Percentiles rank a stretch among this genome's conserved stretches.
These are phyloP conservation scores for Zygnema circumcarinatum DNA, from an alignment of 139 green algal species.

Conservation along the genomic window DNA sequence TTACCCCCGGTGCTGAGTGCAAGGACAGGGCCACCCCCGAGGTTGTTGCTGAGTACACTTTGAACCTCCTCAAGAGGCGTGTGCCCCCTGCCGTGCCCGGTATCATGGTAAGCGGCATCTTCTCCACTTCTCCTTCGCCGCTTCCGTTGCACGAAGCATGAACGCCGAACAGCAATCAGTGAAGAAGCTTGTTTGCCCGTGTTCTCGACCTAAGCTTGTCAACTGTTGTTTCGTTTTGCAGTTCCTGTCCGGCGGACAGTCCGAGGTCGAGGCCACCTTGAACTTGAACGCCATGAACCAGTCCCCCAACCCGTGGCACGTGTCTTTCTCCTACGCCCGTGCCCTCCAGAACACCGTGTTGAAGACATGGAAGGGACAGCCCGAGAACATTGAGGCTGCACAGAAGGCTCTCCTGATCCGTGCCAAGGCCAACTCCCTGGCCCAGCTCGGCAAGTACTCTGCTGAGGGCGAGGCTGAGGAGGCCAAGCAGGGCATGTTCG, in stretches of 20 bases:
- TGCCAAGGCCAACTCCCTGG: constrained; percentile 92
- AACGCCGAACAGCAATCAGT: too few species aligned
- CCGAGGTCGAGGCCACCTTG: constrained; percentile 97
- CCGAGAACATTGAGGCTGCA: constrained; percentile 82
- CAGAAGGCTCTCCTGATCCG: constrained; percentile 92
- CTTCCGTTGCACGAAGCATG: too few species aligned
- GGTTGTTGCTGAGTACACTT: constrained; percentile 90
- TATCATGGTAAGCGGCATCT: constrained; percentile 83
- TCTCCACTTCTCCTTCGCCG: too few species aligned
- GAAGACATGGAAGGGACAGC: constrained; percentile 82
- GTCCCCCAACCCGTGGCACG: constrained; percentile 98
- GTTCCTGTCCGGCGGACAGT: constrained; percentile 99
- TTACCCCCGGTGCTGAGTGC: constrained; percentile 96
- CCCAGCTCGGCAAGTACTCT: constrained; percentile 97
- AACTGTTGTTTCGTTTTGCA: too few species aligned
- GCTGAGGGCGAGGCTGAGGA: constrained; percentile 66
- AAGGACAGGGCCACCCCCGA: constrained; percentile 75
- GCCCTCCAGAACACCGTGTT: constrained; percentile 85
- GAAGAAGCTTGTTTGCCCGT: too few species aligned
- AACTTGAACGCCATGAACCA: constrained; percentile 99
- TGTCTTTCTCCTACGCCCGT: constrained; percentile 99
- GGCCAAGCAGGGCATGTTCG: constrained; percentile 86
- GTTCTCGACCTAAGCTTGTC: too few species aligned
- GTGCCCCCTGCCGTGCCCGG: constrained; percentile 96
- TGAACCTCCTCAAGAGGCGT: constrained; percentile 92